Evolutionary conservation across 2,329 filamentous ascomycete genomes (phyloP), one percentile per base, ranked within the genome.

Genomic region (Sporothrix luriei): DNA sequence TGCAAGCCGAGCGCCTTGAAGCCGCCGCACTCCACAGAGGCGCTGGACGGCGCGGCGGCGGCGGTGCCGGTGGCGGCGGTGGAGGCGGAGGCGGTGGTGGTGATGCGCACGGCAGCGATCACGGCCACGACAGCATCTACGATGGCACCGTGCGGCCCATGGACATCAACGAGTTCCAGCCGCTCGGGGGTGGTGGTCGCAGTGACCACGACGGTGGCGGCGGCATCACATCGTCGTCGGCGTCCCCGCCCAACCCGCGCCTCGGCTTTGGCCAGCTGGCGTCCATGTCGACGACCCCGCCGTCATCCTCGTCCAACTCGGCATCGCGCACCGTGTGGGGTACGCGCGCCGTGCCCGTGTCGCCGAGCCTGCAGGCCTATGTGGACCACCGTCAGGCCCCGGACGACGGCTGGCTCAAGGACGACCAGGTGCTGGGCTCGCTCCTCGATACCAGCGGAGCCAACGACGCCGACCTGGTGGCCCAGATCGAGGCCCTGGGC

Each of bases 241-340:
- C 71, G 3, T 71, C 85, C 4, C 84, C 87, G 11, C 86, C 86
- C 0, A 85, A 86, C 51, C 82, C 84, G 62, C 82, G 87, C 24
- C 82, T 84, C 14, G 88, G 86, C 0, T 93, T 92, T 74, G 85
- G 85, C 46, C 87, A 87, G 2, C 80, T 97, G 26, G 91, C 91
- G 0, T 90, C 89, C 1, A 89, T 94, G 74, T 94, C 92, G 4
- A 94, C 91, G 1, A 96, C 91, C 72, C 93, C 94, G 0, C 89
- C 88, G 7, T 87, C 88, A 4, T 87, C 88, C 0, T 10, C 33
- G 83, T 87, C 54, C 3, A 14, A 33, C 2, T 24, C 69, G 21
- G 14, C 89, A 88, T 72, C 52, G 0, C 89, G 88, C 72, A 98
- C 94, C 0, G 92, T 98, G 0, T 98, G 94, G 94, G 94, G 94